Percentiles rank a stretch among this genome's conserved stretches.
These are phyloP conservation scores for Grosmannia clavigera DNA, from an alignment of 2,329 filamentous ascomycete species.

Conservation along the genomic window DNA sequence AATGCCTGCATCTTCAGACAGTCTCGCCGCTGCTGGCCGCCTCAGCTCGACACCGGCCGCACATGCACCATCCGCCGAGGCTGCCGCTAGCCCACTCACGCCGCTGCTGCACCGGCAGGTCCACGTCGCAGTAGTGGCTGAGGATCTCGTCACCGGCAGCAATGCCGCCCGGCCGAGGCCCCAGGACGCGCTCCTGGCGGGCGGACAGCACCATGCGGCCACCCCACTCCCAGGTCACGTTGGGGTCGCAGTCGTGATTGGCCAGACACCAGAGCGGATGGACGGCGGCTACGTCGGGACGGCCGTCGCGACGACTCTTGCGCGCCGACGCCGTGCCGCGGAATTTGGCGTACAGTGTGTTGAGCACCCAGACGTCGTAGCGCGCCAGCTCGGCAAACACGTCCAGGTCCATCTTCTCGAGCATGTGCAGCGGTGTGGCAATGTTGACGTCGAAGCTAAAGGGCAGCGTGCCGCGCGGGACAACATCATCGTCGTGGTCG, in stretches of 20 bases:
- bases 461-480: slow-evolving; percentile 47
- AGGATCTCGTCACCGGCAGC: slow-evolving; percentile 72
- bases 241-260: slow-evolving; percentile 93
- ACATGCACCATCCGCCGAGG: slow-evolving; percentile 81
- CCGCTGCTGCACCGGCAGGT: slow-evolving; percentile 62
- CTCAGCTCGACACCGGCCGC: slow-evolving; percentile 68
- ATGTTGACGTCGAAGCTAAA: slow-evolving; percentile 71
- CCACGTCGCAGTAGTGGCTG: slow-evolving; percentile 89
- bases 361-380: slow-evolving; percentile 73
- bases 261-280: slow-evolving; percentile 94
- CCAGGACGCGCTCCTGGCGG: slow-evolving; percentile 25
- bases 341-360: slow-evolving; percentile 88
- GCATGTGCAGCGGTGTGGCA: slow-evolving; percentile 59
- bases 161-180: slow-evolving; percentile 37
- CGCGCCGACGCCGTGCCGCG: slow-evolving; percentile 82
- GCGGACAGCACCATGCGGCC: slow-evolving; percentile 62
- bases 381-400: slow-evolving; percentile 47
- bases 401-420: slow-evolving; percentile 77
- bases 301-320: slow-evolving; percentile 61
- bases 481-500: slow-evolving; percentile 30
- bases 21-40: slow-evolving; percentile 21
- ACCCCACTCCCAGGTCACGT: slow-evolving; percentile 89
- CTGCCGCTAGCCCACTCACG: slow-evolving; percentile 83
- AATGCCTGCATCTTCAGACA: too few species aligned
- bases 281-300: slow-evolving; percentile 84